A percentile compares a stretch with the other conserved stretches of the same genome.
Conservation (phyloP, 2,329 filamentous ascomycete species). For the Stromatinia cepivora region DNA sequence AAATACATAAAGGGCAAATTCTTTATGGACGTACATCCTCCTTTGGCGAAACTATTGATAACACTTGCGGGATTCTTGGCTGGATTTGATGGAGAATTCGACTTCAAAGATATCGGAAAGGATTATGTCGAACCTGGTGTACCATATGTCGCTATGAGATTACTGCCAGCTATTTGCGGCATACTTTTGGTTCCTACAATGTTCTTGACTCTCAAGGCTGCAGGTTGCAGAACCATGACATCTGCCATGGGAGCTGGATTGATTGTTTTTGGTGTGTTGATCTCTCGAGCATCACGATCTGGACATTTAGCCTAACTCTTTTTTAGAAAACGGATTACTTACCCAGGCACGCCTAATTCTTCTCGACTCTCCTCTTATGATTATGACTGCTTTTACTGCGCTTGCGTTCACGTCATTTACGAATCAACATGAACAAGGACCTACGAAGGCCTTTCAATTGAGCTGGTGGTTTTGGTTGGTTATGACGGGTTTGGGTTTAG, state of each 20-base stretch:
- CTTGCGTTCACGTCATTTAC: conserved; percentile 90
- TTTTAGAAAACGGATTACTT: conserved; percentile 84
- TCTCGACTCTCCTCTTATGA: conserved; percentile 90
- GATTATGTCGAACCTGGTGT: conserved; percentile 94
- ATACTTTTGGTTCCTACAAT: conserved; percentile 86
- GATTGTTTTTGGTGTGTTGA: conserved; percentile 78
- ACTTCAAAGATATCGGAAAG: conserved; percentile 99
- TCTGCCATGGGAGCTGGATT: conserved; percentile 80
- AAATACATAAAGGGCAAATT: conserved; percentile 99
- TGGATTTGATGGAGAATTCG: conserved; percentile 92
- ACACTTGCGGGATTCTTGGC: conserved; percentile 92
- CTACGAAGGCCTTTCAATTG: conserved; percentile 79
- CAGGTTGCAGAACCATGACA: conserved; percentile 83
- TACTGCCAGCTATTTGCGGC: conserved; percentile 87
- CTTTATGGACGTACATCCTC: conserved; percentile 99
- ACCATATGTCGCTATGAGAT: conserved; percentile 95
- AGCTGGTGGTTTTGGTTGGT: conserved; percentile 98
- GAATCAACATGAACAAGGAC: conserved; percentile 94
- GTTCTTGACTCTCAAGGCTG: conserved; percentile 90
- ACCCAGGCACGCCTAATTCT: conserved; percentile 95
- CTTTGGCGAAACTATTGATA: conserved; percentile 93
- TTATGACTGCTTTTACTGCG: conserved; percentile 88
- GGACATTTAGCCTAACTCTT: conserved; percentile 30
- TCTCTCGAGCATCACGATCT: neutral
- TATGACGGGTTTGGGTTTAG: conserved; percentile 81